Conservation (phyloP, 805 yeast genomes). For the Candida tibetensis region DNA sequence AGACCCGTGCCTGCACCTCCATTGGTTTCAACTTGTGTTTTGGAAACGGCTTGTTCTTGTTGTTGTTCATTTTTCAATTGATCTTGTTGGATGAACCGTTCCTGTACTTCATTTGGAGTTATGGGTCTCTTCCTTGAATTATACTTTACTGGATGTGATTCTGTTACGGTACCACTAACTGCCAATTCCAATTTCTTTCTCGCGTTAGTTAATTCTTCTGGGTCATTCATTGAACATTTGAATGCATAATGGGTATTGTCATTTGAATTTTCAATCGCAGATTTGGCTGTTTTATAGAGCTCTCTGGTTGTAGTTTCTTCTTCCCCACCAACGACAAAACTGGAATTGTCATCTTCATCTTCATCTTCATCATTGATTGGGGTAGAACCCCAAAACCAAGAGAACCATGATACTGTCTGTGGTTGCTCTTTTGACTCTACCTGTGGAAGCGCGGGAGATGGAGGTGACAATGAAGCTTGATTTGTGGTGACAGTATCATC, state of each 20-base stretch:
- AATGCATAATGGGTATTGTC: constrained; percentile 36
- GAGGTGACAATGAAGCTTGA: neutral
- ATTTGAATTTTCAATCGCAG: constrained; percentile 29
- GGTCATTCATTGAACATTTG: constrained; percentile 11
- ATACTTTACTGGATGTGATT: constrained; percentile 32
- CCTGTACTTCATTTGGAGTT: constrained; percentile 35
- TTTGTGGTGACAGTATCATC: neutral
- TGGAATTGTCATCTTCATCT: constrained; percentile 13
- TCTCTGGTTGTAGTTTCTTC: constrained; percentile 18
- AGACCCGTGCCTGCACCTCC: neutral
- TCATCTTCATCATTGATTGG: neutral
- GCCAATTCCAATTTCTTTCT: constrained; percentile 23
- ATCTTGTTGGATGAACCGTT: constrained; percentile 17
- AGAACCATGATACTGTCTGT: constrained; percentile 27
- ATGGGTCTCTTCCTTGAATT: constrained; percentile 30
- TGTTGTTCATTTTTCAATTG: neutral
- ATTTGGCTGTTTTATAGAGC: constrained; percentile 29
- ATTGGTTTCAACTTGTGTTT: neutral
- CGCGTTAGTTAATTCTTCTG: constrained; percentile 1
- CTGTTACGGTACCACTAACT: constrained; percentile 33
- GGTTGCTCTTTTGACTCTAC: neutral
- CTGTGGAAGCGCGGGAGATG: neutral
- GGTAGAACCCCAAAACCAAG: constrained; percentile 22
- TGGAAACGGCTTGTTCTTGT: neutral
- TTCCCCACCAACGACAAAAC: constrained; percentile 14